phyloP scores from a whole-genome alignment of 768 basidiomycete genomes.

The Flagelloscypha sp. region DNA sequence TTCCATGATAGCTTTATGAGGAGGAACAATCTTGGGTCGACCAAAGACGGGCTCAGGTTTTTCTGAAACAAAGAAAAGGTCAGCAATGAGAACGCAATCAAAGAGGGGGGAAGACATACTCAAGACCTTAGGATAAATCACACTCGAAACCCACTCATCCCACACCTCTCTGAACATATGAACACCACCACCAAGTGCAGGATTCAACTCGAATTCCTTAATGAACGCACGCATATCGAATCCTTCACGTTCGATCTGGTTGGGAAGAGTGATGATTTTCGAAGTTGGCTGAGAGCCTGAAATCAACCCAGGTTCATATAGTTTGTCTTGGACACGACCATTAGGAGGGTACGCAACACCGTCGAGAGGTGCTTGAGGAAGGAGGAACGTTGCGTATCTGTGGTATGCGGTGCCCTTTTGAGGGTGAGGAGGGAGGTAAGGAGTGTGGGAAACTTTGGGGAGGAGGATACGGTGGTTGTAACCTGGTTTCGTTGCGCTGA shows the following conservation, averaged over 20 bases:
- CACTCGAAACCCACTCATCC: conserved; percentile 50
- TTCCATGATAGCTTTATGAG: too few species aligned
- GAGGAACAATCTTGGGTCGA: too few species aligned
- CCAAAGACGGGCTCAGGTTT: too few species aligned
- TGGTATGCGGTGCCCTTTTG: conserved; percentile 85
- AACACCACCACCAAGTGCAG: conserved; percentile 54
- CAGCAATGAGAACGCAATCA: too few species aligned
- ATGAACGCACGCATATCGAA: conserved; percentile 67
- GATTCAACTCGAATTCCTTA: conserved; percentile 43
- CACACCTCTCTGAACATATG: conserved; percentile 83
- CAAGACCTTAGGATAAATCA: conserved; percentile 57
- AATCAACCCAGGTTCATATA: too few species aligned
- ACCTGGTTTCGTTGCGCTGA: conserved; percentile 62
- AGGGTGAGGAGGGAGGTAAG: conserved; percentile 88
- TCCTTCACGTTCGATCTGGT: conserved; percentile 36
- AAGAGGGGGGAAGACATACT: conserved; percentile 49
- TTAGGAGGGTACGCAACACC: conserved; percentile 25
- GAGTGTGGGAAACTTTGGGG: conserved; percentile 48
- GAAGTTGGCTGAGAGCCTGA: too few species aligned
- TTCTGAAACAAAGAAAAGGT: too few species aligned
- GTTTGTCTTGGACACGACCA: too few species aligned
- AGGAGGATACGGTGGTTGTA: conserved; percentile 32
- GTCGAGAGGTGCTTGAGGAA: conserved; percentile 53
- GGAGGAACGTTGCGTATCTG: conserved; percentile 72
- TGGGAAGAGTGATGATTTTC: conserved; percentile 14